Evolutionary conservation across 371 early-diverging fungal species (phyloP).

Genomic region (Lichtheimia corymbifera): DNA sequence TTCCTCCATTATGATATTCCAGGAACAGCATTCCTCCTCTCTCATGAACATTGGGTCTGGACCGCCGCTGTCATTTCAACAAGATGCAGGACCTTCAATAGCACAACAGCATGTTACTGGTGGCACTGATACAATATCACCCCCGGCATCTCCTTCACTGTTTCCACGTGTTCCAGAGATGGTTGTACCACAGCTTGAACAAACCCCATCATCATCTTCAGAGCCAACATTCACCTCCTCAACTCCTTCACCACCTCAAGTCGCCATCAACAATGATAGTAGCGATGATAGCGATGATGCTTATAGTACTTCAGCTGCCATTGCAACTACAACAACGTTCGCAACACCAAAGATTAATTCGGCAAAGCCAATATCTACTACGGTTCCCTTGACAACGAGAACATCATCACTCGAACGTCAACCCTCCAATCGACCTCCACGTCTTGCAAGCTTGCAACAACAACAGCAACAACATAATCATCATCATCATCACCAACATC

Average conservation of each 20-base stretch:
- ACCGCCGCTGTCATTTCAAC: not conserved
- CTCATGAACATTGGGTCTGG: not conserved
- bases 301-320: not conserved
- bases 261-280: not conserved
- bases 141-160: slow-evolving; percentile 15
- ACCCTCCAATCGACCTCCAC: not conserved
- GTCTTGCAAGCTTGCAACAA: not conserved
- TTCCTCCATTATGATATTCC: not conserved
- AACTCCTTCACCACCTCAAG: slow-evolving; percentile 1
- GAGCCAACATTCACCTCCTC: not conserved
- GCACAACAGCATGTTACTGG: slow-evolving; percentile 2
- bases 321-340: not conserved
- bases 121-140: slow-evolving; percentile 10
- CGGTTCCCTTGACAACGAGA: not conserved
- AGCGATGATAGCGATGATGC: too few species aligned
- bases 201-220: not conserved
- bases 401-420: not conserved
- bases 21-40: not conserved
- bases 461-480: not conserved
- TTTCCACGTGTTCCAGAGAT: slow-evolving; percentile 14
- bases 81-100: not conserved
- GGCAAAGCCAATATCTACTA: not conserved
- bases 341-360: not conserved
- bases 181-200: slow-evolving; percentile 1
- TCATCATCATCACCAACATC: not conserved